phyloP scores from a whole-genome alignment of 306 rosid genomes.

The Sechiopsis laciniata region DNA sequence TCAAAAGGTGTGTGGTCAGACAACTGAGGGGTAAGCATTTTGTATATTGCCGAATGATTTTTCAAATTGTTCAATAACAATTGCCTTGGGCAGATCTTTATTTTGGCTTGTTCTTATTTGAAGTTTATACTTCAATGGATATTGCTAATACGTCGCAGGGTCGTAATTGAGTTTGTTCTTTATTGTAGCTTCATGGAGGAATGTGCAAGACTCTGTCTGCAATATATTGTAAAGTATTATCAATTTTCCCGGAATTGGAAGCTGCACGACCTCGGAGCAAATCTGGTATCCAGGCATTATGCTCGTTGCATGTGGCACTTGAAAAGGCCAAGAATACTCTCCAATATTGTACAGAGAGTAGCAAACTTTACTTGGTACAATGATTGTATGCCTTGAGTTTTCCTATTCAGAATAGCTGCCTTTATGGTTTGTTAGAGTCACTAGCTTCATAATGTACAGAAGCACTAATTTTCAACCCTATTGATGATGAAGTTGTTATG shows the following conservation, averaged over 20 bases:
- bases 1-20: background rate
- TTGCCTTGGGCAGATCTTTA: no score
- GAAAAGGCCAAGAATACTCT: slow-evolving; percentile 88
- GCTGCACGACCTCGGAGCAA: slow-evolving; percentile 96
- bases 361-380: slow-evolving; percentile 94
- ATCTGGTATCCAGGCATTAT: slow-evolving; percentile 89
- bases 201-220: slow-evolving; percentile 87
- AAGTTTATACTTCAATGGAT: background rate
- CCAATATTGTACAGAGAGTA: slow-evolving; percentile 82
- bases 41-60: background rate
- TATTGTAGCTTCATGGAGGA: slow-evolving; percentile 76
- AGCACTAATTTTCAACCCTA: background rate
- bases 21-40: background rate
- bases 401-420: background rate
- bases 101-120: slow-evolving; percentile 15
- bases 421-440: background rate
- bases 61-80: background rate
- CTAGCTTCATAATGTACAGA: background rate
- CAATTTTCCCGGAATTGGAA: slow-evolving; percentile 86
- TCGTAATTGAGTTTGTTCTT: slow-evolving; percentile 21
- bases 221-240: slow-evolving; percentile 62
- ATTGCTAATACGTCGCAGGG: background rate
- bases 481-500: background rate
- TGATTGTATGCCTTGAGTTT: background rate
- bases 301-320: slow-evolving; percentile 84